Percentiles rank a stretch among this genome's conserved stretches.
Conservation (phyloP, 2,329 filamentous ascomycete genomes). For the Leptosphaerulina australis region DNA sequence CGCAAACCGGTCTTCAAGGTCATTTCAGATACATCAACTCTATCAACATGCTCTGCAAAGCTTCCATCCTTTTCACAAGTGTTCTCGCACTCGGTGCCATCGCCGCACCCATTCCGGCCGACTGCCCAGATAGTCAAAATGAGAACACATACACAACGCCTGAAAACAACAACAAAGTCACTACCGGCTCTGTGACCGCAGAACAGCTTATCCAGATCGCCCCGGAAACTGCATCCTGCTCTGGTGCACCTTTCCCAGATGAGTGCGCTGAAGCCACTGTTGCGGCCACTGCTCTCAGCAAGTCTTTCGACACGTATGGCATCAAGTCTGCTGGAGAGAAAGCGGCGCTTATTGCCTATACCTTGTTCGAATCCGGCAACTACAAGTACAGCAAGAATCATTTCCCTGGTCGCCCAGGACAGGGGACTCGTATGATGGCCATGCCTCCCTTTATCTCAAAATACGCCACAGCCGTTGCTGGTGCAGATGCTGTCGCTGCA, state of each 20-base stretch:
- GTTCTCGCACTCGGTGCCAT: slow-evolving; percentile 49
- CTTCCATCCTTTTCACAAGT: slow-evolving; percentile 28
- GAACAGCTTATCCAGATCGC: slow-evolving; percentile 59
- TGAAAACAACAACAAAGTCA: slow-evolving; percentile 8
- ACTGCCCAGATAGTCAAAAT: slow-evolving; percentile 5
- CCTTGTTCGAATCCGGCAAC: slow-evolving; percentile 72
- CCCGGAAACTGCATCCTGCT: slow-evolving; percentile 63
- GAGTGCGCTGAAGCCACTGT: slow-evolving; percentile 67
- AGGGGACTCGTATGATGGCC: slow-evolving; percentile 75
- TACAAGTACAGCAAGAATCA: slow-evolving; percentile 76
- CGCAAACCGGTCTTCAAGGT: not conserved
- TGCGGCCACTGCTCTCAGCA: slow-evolving; percentile 63
- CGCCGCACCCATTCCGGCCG: slow-evolving; percentile 25
- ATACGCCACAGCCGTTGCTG: slow-evolving; percentile 59
- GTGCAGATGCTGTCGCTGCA: slow-evolving; percentile 41
- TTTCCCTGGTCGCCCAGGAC: slow-evolving; percentile 65
- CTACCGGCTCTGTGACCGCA: slow-evolving; percentile 27
- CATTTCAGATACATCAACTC: not conserved
- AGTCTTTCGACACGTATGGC: slow-evolving; percentile 63
- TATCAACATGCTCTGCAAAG: slow-evolving; percentile 36
- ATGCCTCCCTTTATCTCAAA: slow-evolving; percentile 59
- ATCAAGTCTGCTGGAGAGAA: slow-evolving; percentile 64
- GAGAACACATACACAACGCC: slow-evolving; percentile 4
- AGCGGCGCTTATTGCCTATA: slow-evolving; percentile 72
- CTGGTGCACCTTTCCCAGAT: slow-evolving; percentile 50